Percentiles rank a stretch among this genome's conserved stretches.
Evolutionary conservation across 306 rosid genomes (phyloP).

Genomic region (Lithocarpus polystachyus): DNA sequence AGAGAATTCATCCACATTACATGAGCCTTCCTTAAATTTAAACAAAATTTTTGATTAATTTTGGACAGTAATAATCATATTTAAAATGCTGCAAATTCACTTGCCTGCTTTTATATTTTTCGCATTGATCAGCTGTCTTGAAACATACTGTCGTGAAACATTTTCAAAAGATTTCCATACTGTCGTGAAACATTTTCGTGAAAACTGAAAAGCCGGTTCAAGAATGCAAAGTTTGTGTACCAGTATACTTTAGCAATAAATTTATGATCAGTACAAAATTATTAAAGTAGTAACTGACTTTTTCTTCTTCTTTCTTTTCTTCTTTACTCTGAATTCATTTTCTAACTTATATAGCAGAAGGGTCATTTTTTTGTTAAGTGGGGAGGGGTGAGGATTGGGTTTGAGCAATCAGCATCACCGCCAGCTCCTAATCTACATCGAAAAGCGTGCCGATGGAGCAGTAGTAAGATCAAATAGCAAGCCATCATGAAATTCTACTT

Average conservation of each 20-base stretch:
- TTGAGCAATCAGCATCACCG: conserved; percentile 33
- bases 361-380: too few relatives aligned
- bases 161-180: conserved; percentile 1
- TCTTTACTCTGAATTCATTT: too few relatives aligned
- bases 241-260: conserved; percentile 22
- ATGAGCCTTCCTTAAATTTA: too few relatives aligned
- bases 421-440: conserved; percentile 47
- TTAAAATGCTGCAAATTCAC: background rate
- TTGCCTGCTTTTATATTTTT: background rate
- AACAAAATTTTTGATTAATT: too few relatives aligned
- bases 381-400: too few relatives aligned
- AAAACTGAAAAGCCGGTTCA: conserved; percentile 28
- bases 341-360: background rate
- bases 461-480: conserved; percentile 8
- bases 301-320: background rate
- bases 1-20: too few relatives aligned
- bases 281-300: conserved; percentile 7
- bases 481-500: conserved; percentile 13
- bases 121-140: background rate
- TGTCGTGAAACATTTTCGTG: conserved; percentile 27
- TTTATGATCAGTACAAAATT: background rate
- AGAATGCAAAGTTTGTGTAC: conserved; percentile 28
- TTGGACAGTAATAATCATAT: too few relatives aligned
- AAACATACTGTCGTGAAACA: conserved; percentile 1
- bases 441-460: conserved; percentile 33